These are phyloP conservation scores for Lindgomyces ingoldianus DNA, from an alignment of 495 filamentous ascomycete species.

Conservation along the genomic window DNA sequence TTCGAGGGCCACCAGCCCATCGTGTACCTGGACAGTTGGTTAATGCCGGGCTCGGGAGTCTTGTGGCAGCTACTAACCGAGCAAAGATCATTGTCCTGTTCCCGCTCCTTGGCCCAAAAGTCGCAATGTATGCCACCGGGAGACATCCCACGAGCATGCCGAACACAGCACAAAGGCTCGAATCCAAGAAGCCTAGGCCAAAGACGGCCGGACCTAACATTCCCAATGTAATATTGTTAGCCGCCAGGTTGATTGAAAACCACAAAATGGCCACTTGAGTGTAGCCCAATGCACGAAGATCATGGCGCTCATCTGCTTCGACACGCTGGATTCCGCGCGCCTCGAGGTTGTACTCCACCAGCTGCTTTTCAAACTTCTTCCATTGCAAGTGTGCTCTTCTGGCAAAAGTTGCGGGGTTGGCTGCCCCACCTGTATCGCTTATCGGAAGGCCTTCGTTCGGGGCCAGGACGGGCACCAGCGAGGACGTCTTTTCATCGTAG, in stretches of 20 bases:
- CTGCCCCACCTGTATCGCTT: background rate
- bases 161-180: constrained; percentile 65
- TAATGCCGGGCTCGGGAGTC: background rate
- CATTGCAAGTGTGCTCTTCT: constrained; percentile 16
- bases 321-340: constrained; percentile 70
- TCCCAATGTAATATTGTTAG: constrained; percentile 74
- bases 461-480: constrained; percentile 12
- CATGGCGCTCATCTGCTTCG: constrained; percentile 60
- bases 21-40: constrained; percentile 50
- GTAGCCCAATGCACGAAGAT: constrained; percentile 60
- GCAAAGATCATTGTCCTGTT: constrained; percentile 73
- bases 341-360: constrained; percentile 56
- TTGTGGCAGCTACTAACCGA: constrained; percentile 39
- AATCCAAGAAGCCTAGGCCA: constrained; percentile 66
- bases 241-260: constrained; percentile 74
- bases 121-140: constrained; percentile 67
- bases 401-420: background rate
- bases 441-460: constrained; percentile 24
- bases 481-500: constrained; percentile 34
- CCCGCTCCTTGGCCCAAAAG: constrained; percentile 69
- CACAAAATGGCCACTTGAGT: constrained; percentile 68
- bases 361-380: constrained; percentile 38
- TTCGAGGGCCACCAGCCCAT: constrained; percentile 84
- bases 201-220: constrained; percentile 71
- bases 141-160: constrained; percentile 58